Conservation (phyloP, 176 grass and related monocot species). For the Ampelocalamus luodianensis region DNA sequence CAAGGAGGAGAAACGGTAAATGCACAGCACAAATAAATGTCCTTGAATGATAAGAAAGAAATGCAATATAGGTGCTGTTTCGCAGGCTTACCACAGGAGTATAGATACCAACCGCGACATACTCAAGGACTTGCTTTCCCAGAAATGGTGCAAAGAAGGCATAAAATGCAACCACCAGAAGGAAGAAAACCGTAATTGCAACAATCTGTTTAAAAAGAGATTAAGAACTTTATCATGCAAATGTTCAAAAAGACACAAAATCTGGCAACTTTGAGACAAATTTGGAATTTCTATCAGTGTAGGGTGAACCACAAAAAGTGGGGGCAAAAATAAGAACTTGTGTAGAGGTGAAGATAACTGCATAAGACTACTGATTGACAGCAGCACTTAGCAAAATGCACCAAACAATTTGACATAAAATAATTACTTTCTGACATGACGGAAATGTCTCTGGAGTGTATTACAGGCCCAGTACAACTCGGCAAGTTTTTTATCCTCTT, state of each 20-base stretch:
- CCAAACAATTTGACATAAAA: neutral
- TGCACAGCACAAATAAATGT: conserved; percentile 23
- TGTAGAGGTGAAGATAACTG: neutral
- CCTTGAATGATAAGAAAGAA: conserved; percentile 17
- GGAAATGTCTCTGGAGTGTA: conserved; percentile 16
- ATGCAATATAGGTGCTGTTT: neutral
- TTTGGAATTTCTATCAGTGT: neutral
- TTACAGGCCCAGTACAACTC: conserved; percentile 3
- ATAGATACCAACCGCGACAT: conserved; percentile 61
- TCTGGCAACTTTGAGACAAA: neutral
- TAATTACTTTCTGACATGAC: neutral
- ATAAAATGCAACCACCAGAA: conserved; percentile 85
- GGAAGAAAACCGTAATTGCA: conserved; percentile 81
- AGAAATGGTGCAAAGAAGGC: conserved; percentile 87
- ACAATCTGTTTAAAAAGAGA: conserved; percentile 57
- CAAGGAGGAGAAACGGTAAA: conserved; percentile 30
- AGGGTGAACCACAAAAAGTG: neutral
- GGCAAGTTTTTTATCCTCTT: conserved; percentile 3
- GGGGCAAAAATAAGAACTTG: neutral
- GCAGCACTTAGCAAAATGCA: neutral
- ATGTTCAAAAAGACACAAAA: neutral
- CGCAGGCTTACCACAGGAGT: conserved; percentile 67
- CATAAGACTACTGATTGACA: neutral
- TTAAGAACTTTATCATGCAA: conserved; percentile 21
- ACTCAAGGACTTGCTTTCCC: conserved; percentile 57